Conservation (phyloP, 2,329 filamentous ascomycete genomes). For the Aureobasidium melanogenum region DNA sequence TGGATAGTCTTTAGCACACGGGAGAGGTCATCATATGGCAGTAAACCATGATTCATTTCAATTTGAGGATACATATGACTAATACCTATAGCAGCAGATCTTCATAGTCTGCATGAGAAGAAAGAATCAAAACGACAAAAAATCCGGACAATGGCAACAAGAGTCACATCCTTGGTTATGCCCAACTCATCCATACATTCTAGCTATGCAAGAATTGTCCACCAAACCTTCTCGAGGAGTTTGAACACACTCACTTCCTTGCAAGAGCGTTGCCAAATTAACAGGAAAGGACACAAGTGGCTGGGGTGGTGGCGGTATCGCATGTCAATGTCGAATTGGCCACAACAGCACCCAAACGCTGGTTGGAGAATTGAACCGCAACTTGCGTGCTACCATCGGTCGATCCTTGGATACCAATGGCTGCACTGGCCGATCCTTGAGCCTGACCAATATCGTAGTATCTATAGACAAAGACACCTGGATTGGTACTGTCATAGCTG, state of each 20-base stretch:
- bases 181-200: background rate
- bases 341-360: conserved; percentile 13
- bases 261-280: background rate
- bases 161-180: background rate
- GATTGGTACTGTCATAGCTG: conserved; percentile 19
- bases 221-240: background rate
- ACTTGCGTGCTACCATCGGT: conserved; percentile 15
- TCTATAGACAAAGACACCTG: conserved; percentile 22
- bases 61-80: conserved; percentile 1
- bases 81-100: background rate
- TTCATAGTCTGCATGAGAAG: background rate
- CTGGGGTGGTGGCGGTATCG: conserved; percentile 14
- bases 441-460: conserved; percentile 22
- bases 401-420: conserved; percentile 14
- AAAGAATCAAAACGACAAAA: background rate
- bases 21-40: too few species aligned
- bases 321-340: conserved; percentile 20
- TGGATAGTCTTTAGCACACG: too few species aligned
- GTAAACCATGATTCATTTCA: background rate
- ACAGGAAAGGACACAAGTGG: background rate
- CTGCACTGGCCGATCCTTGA: conserved; percentile 11
- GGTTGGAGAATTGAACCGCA: conserved; percentile 19
- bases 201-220: background rate
- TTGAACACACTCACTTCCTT: background rate
- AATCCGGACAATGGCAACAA: background rate